Evolutionary conservation across 495 filamentous ascomycete genomes (phyloP), one percentile per base, ranked within the genome.

Genomic region (Tuber calosporum): DNA sequence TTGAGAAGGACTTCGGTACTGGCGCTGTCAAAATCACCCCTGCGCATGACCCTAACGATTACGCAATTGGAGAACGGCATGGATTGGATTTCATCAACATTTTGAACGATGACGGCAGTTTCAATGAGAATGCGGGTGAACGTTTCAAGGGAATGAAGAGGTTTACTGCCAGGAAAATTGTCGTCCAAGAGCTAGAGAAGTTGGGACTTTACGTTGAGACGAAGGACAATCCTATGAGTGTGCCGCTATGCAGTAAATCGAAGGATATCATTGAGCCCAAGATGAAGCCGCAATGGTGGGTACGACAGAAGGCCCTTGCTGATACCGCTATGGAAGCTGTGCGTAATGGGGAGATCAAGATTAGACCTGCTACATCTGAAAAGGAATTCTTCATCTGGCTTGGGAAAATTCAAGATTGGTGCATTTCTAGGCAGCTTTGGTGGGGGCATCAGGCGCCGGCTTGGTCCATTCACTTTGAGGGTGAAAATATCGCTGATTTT

Each of bases 31-130:
- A 93, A 84, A 88, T 93, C 69, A 93, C 91, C 2, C 91, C 91
- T 19, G 91, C 91, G 37, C 91, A 93, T 79, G 91, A 93, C 74
- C 89, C 89, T 77, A 93, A 93, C 82, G 91, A 93, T 87, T 93
- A 89, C 82, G 85, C 87, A 74, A 85, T 91, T 70, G 91, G 91
- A 41, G 86, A 89, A 81, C 84, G 86, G 20, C 90, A 93, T 81
- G 75, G 75, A 34, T 86, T 89, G 72, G 85, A 90, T 11, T 79
- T 82, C 41, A 75, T 81, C 77, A 81, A 79, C 53, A 79, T 79
- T 36, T 11, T 79, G 43, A 81, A 77, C 37, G 74, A 82, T 39
- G 62, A 77, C n/a, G 77, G 77, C 7, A 79, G 72, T 26, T 68
- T 81, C 66, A 81, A 81, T n/a, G 79, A 75, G 73, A 73, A 72